Base-by-base conservation (phyloP, 164 flowering plant genomes). In the Buxus sempervirens region DNA sequence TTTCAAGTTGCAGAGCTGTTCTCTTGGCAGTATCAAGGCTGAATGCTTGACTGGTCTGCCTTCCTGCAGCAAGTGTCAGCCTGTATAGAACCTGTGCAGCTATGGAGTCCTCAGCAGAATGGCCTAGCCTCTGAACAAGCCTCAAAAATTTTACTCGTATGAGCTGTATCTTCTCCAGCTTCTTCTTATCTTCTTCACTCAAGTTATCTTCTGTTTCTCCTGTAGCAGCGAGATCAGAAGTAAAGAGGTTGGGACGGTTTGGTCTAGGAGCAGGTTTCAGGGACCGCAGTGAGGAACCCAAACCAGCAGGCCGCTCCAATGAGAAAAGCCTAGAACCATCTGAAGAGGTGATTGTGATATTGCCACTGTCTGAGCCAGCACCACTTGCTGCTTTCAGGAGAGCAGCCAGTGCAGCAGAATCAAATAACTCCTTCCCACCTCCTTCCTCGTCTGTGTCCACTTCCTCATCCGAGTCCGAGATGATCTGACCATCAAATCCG, bases 231-330 rank as follows among this genome's bases (percentile, higher is more conserved):
- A 78, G 65, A 65, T 66, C 68, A 13, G 85, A 70, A 69, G 78
- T 49, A 60, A 85, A 84, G 62, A 84, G 49, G 69, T 64, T 83
- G 32, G 91, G 70, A 10, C 81, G 88, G 62, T 64, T 82, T 32
- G 87, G 63, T 32, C 86, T 80, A 18, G 94, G 54, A 66, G 87
- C 83, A 62, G 91, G 87, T 64, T 82, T 86, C 41, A 83, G 66
- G 41, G 96, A 73, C 28, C 82, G 81, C 25, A 80, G 77, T 19
- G 94, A 86, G 48, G 96, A 81, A 36, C 97, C 97, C 79, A 93
- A 74, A 49, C 98, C 98, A 58, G 94, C 98, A 54, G 98, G 98
- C n/a, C 89, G 91, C 71, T 91, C 97, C 21, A 85, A 80, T 42
- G 95, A 83, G 84, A 94, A 91, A 69, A 94, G 83, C 80, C 84